phyloP scores from a whole-genome alignment of 257 asterid genomes.

The Asclepias syriaca region DNA sequence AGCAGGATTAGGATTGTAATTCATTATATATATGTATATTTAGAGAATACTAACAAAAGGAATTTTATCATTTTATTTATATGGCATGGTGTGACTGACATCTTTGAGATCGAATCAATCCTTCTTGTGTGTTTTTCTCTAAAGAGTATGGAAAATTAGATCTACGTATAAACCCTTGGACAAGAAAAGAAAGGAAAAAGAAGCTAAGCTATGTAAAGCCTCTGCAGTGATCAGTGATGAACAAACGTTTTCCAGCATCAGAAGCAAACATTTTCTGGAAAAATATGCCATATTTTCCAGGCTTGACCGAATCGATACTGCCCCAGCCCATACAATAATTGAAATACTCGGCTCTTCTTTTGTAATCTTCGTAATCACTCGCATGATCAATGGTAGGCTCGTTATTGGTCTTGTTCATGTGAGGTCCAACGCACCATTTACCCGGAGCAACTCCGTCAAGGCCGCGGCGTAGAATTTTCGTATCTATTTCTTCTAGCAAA shows the following conservation, averaged over 20 bases:
- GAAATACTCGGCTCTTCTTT: not conserved
- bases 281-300: constrained; percentile 28
- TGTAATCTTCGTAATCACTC: not conserved
- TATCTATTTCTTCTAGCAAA: constrained; percentile 35
- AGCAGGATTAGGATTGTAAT: not conserved
- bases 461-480: constrained; percentile 26
- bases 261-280: constrained; percentile 17
- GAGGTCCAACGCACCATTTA: constrained; percentile 39
- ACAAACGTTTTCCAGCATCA: constrained; percentile 2
- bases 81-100: not conserved
- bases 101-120: not conserved
- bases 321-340: constrained; percentile 28
- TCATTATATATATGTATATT: no score
- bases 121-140: no score
- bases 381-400: no score
- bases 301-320: constrained; percentile 32
- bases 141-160: no score
- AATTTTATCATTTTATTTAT: no score
- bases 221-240: constrained; percentile 11
- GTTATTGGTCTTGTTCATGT: constrained; percentile 4
- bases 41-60: no score
- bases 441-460: constrained; percentile 29
- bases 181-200: not conserved
- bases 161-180: no score
- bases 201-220: not conserved